Percentiles rank a stretch among this genome's conserved stretches.
These are phyloP conservation scores for Yamadazyma nakazawae DNA, from an alignment of 805 yeast species.

Conservation along the genomic window DNA sequence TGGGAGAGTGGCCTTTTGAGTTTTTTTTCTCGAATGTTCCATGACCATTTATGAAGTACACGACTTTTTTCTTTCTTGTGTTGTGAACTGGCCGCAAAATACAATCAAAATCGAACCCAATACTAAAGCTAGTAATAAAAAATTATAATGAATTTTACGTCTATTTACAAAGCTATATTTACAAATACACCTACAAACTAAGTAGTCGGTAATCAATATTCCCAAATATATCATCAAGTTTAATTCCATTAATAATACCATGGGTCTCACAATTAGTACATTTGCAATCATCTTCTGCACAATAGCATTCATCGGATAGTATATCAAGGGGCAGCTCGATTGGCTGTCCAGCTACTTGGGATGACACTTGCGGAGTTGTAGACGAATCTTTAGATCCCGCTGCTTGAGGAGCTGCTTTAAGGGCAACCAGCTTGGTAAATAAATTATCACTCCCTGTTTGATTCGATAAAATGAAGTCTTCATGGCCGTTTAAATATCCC, in stretches of 20 bases:
- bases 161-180: background rate
- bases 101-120: background rate
- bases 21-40: conserved; percentile 3
- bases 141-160: too few relatives aligned
- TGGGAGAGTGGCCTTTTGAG: background rate
- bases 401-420: background rate
- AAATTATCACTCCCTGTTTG: background rate
- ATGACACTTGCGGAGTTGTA: background rate
- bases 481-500: background rate
- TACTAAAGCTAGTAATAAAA: background rate
- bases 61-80: too few relatives aligned
- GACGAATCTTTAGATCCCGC: background rate
- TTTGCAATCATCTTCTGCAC: conserved; percentile 29
- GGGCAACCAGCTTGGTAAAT: background rate
- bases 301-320: conserved; percentile 17
- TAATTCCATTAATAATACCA: conserved; percentile 42
- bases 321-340: conserved; percentile 3
- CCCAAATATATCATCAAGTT: conserved; percentile 35
- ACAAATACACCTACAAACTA: background rate
- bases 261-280: conserved; percentile 44
- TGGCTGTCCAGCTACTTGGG: conserved; percentile 4
- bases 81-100: background rate
- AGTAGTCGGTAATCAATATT: conserved; percentile 9
- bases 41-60: background rate
- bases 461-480: background rate